Percentiles rank a stretch among this genome's conserved stretches.
Conservation (phyloP, 2,329 filamentous ascomycete species). For the Phyllosticta citrichinensis region DNA sequence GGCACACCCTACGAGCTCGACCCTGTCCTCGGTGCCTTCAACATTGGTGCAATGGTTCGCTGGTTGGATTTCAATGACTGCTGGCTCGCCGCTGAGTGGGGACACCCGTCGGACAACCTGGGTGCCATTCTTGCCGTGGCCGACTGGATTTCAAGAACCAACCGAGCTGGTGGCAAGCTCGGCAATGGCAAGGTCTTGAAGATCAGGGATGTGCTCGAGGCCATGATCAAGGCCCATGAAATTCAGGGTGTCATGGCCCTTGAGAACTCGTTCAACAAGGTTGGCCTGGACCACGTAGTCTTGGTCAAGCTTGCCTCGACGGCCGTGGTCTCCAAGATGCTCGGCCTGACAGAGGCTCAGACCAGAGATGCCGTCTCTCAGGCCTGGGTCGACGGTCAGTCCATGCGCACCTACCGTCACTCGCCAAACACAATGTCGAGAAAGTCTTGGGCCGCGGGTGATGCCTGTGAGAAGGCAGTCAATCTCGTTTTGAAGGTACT, state of each 20-base stretch:
- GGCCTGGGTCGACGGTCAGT: constrained; percentile 95
- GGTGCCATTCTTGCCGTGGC: constrained; percentile 93
- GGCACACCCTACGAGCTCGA: constrained; percentile 92
- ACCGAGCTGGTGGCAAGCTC: constrained; percentile 69
- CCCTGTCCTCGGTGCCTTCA: constrained; percentile 92
- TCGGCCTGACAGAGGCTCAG: constrained; percentile 80
- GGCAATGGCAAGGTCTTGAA: constrained; percentile 71
- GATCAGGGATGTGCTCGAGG: constrained; percentile 83
- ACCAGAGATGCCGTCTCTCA: constrained; percentile 93
- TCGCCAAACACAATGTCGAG: constrained; percentile 98
- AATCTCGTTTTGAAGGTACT: constrained; percentile 84
- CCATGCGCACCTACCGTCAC: constrained; percentile 92
- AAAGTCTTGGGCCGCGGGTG: constrained; percentile 98
- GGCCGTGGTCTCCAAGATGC: constrained; percentile 89
- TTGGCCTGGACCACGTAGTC: constrained; percentile 94
- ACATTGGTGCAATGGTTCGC: constrained; percentile 96
- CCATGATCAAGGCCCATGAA: constrained; percentile 98
- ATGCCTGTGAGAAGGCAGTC: constrained; percentile 91
- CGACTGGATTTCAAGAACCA: constrained; percentile 95
- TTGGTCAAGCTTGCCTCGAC: constrained; percentile 95
- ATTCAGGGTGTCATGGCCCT: constrained; percentile 95
- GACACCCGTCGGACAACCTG: constrained; percentile 95
- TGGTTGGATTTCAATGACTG: constrained; percentile 99
- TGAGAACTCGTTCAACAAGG: constrained; percentile 98
- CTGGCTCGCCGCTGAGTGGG: constrained; percentile 98